phyloP scores from a whole-genome alignment of 2,329 filamentous ascomycete species.

The Acarospora socialis region DNA sequence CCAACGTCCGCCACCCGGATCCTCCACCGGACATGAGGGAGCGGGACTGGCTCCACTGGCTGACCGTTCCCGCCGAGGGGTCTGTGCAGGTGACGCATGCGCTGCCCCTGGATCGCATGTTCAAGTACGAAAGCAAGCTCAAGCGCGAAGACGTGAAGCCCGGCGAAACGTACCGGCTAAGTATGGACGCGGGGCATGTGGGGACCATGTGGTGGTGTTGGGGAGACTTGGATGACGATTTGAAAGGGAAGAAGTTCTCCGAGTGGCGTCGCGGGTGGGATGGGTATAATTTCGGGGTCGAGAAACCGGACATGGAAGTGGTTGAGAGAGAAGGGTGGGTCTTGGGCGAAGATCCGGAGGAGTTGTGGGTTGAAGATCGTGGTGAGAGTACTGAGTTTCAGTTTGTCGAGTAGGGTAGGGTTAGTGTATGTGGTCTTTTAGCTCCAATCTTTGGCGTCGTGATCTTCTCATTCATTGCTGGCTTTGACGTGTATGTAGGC shows the following conservation, averaged over 20 bases:
- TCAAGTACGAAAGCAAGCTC: constrained; percentile 2
- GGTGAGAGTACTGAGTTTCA: constrained; percentile 11
- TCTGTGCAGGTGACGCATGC: constrained; percentile 3
- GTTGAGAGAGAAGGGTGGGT: not conserved
- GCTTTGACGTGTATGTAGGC: too few relatives aligned
- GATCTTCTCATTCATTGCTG: too few relatives aligned
- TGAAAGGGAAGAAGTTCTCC: constrained; percentile 5
- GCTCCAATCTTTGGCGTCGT: too few relatives aligned
- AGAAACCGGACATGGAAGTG: not conserved
- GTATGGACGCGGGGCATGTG: constrained; percentile 1
- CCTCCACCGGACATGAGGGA: too few relatives aligned
- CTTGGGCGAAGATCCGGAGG: constrained; percentile 27
- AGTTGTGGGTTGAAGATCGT: constrained; percentile 30
- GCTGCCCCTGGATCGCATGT: constrained; percentile 4
- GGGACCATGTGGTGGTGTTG: constrained; percentile 9
- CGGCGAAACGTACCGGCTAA: constrained; percentile 3
- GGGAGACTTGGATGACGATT: constrained; percentile 5
- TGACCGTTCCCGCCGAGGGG: constrained; percentile 5
- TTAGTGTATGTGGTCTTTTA: too few relatives aligned
- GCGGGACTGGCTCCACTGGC: not conserved
- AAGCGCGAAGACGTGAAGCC: constrained; percentile 1
- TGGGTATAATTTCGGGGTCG: not conserved
- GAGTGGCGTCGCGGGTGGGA: constrained; percentile 6
- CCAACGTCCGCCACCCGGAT: too few relatives aligned
- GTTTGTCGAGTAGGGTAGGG: too few relatives aligned